Conservation (phyloP, 2,329 filamentous ascomycete genomes). For the Aureobasidium sp. region DNA sequence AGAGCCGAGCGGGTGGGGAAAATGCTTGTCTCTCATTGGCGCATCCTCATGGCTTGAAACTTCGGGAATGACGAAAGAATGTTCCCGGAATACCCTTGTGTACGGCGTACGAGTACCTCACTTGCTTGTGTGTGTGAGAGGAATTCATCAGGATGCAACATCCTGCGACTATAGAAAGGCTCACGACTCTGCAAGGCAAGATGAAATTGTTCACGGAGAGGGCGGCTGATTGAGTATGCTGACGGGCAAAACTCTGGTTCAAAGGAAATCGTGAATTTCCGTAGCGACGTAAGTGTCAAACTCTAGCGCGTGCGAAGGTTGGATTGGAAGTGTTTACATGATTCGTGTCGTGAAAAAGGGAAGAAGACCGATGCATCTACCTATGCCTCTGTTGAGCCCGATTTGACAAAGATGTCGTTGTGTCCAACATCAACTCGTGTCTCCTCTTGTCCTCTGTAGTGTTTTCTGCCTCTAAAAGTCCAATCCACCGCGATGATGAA, state of each 20-base stretch:
- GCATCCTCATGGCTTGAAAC: background rate
- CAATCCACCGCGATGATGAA: slow-evolving; percentile 30
- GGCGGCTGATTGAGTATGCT: background rate
- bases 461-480: slow-evolving; percentile 29
- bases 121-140: background rate
- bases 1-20: background rate
- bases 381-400: background rate
- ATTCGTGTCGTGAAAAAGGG: background rate
- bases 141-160: background rate
- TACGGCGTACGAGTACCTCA: background rate
- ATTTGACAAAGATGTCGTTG: background rate
- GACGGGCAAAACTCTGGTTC: too few relatives aligned
- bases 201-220: background rate
- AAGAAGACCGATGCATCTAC: background rate
- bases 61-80: background rate
- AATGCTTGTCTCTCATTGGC: slow-evolving; percentile 5
- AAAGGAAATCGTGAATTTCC: background rate
- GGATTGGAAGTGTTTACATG: background rate
- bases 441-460: slow-evolving; percentile 17
- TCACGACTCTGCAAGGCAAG: background rate
- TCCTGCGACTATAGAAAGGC: background rate
- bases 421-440: background rate
- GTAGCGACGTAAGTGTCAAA: background rate
- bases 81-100: slow-evolving; percentile 8
- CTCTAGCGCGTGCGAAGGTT: background rate